phyloP scores from a whole-genome alignment of 805 yeast species.

The Wickerhamomyces ciferrii region DNA sequence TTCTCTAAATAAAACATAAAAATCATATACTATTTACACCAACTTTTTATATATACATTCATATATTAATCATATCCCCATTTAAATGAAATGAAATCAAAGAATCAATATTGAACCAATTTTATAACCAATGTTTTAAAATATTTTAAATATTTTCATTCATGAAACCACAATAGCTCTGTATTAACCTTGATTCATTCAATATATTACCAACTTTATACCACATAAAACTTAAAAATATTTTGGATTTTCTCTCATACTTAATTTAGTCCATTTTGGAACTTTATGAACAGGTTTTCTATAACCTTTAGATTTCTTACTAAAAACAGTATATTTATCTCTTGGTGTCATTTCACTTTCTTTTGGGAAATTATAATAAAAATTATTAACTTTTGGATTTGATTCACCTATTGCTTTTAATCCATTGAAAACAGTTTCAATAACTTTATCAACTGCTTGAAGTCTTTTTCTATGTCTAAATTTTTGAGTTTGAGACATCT shows the following conservation, averaged over 20 bases:
- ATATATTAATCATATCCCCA: neutral
- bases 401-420: constrained; percentile 28
- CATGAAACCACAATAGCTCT: too few relatives aligned
- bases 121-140: too few relatives aligned
- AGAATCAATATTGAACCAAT: too few relatives aligned
- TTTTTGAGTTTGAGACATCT: constrained; percentile 77
- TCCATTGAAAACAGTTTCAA: constrained; percentile 56
- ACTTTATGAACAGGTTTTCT: constrained; percentile 84
- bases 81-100: too few relatives aligned
- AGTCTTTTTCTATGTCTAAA: constrained; percentile 80
- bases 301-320: constrained; percentile 67
- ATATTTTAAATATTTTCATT: too few relatives aligned
- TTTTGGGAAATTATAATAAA: constrained; percentile 57
- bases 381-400: constrained; percentile 27
- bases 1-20: neutral
- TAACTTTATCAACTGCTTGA: constrained; percentile 73
- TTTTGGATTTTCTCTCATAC: constrained; percentile 74
- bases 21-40: constrained; percentile 2
- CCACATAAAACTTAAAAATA: constrained; percentile 12
- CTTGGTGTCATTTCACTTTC: constrained; percentile 73
- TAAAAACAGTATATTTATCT: constrained; percentile 87
- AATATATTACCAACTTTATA: too few relatives aligned
- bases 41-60: neutral
- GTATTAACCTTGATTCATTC: too few relatives aligned
- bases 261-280: constrained; percentile 87